phyloP scores from a whole-genome alignment of 495 filamentous ascomycete species.

The Ascobolus immersus region DNA sequence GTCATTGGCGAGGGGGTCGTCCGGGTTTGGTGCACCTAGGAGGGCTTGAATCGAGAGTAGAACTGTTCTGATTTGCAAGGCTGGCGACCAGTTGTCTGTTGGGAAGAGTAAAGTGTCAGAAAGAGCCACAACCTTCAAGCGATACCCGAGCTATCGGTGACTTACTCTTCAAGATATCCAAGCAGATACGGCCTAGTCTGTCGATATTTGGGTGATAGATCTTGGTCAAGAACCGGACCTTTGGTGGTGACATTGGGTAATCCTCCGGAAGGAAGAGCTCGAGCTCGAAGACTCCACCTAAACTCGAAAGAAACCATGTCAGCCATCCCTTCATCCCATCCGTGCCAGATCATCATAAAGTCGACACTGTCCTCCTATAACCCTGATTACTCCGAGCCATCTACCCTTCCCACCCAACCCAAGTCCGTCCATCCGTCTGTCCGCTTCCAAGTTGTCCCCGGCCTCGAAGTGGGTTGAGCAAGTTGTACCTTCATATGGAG shows the following conservation, averaged over 20 bases:
- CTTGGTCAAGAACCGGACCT: slow-evolving; percentile 94
- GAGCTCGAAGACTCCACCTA: slow-evolving; percentile 86
- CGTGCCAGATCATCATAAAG: no score
- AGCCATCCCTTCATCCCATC: no score
- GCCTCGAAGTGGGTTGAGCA: neutral
- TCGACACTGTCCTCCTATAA: no score
- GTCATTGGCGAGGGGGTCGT: slow-evolving; percentile 87
- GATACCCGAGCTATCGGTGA: slow-evolving; percentile 1
- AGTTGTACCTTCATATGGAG: slow-evolving; percentile 61
- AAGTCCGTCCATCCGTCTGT: no score
- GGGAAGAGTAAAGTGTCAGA: no score
- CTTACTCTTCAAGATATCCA: slow-evolving; percentile 92
- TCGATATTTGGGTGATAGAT: slow-evolving; percentile 99
- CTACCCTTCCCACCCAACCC: no score
- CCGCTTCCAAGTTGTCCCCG: no score
- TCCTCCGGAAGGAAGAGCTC: slow-evolving; percentile 98
- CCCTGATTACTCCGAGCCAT: no score
- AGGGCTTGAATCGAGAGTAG: slow-evolving; percentile 92
- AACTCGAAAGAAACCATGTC: slow-evolving; percentile 4
- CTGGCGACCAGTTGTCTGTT: slow-evolving; percentile 92
- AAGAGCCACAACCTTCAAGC: neutral
- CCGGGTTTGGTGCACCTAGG: slow-evolving; percentile 86
- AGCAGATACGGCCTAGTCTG: slow-evolving; percentile 82
- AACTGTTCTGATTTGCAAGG: slow-evolving; percentile 92
- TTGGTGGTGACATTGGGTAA: slow-evolving; percentile 96